phyloP scores from a whole-genome alignment of 2,329 filamentous ascomycete species.

The Fusarium multiceps region DNA sequence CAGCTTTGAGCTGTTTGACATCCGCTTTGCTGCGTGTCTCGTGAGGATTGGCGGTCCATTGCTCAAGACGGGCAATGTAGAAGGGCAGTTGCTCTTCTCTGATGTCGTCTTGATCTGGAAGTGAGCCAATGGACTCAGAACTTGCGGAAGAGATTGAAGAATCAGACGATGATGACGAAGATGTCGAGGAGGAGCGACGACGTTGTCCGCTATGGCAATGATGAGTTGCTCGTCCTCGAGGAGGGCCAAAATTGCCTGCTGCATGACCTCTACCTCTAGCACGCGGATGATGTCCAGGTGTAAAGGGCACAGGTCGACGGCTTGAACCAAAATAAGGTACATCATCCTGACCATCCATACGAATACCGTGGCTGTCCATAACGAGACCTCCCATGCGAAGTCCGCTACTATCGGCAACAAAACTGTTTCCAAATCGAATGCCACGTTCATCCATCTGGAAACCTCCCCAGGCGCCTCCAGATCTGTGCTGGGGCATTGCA shows the following conservation, averaged over 20 bases:
- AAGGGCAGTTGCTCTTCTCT: constrained; percentile 60
- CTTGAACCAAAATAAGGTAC: background rate
- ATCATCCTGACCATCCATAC: constrained; percentile 28
- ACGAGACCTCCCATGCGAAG: constrained; percentile 59
- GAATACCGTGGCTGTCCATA: constrained; percentile 56
- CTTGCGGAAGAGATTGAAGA: constrained; percentile 43
- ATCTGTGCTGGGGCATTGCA: constrained; percentile 14
- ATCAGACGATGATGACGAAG: constrained; percentile 50
- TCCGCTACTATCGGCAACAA: constrained; percentile 59
- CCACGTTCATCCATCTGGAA: constrained; percentile 58
- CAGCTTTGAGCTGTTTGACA: constrained; percentile 55
- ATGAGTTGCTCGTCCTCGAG: constrained; percentile 20
- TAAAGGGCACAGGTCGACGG: background rate
- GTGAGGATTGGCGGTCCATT: constrained; percentile 63
- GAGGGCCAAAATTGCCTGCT: constrained; percentile 10
- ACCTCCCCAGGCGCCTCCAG: constrained; percentile 43
- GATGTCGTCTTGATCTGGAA: constrained; percentile 65
- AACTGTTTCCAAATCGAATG: constrained; percentile 56
- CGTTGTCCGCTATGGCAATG: constrained; percentile 28
- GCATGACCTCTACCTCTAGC: constrained; percentile 4
- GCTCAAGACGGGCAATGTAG: constrained; percentile 56
- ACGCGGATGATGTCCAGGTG: constrained; percentile 6
- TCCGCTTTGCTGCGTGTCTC: constrained; percentile 60
- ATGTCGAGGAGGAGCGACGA: constrained; percentile 52
- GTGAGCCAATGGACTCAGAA: constrained; percentile 60